Conservation (phyloP, 2,329 filamentous ascomycete species). For the Colletotrichum brevisporum region DNA sequence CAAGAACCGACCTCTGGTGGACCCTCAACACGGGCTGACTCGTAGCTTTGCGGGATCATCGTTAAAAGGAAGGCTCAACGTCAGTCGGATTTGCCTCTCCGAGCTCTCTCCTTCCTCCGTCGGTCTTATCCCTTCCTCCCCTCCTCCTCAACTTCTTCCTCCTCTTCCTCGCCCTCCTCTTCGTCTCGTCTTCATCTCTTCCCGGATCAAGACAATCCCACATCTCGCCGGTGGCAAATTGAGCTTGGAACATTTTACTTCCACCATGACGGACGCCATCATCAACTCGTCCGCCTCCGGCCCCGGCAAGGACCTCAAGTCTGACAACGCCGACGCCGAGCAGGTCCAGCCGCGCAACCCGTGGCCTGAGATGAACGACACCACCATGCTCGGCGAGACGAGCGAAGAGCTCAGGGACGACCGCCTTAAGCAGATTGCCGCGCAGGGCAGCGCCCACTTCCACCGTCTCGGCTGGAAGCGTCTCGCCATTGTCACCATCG, state of each 20-base stretch:
- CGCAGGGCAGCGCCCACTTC: conserved; percentile 63
- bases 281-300: conserved; percentile 22
- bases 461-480: conserved; percentile 71
- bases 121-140: conserved; percentile 2
- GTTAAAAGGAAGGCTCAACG: conserved; percentile 30
- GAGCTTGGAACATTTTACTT: conserved; percentile 3
- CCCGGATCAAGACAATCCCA: background rate
- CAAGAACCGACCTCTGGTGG: conserved; percentile 5
- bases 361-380: conserved; percentile 33
- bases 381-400: conserved; percentile 38
- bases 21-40: conserved; percentile 30
- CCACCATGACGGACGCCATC: conserved; percentile 33
- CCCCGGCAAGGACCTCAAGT: conserved; percentile 27
- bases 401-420: conserved; percentile 52
- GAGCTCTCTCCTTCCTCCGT: conserved; percentile 14
- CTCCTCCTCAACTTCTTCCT: background rate
- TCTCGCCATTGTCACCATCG: conserved; percentile 67
- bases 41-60: conserved; percentile 11
- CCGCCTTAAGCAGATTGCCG: conserved; percentile 62
- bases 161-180: background rate
- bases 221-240: background rate
- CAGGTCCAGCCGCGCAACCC: conserved; percentile 29
- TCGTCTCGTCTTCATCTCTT: background rate
- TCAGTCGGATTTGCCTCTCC: conserved; percentile 23
- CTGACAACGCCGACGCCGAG: conserved; percentile 28